A percentile compares a stretch with the other conserved stretches of the same genome.
Conservation (phyloP, 371 early-diverging fungal genomes). For the Saksenaea oblongispora region DNA sequence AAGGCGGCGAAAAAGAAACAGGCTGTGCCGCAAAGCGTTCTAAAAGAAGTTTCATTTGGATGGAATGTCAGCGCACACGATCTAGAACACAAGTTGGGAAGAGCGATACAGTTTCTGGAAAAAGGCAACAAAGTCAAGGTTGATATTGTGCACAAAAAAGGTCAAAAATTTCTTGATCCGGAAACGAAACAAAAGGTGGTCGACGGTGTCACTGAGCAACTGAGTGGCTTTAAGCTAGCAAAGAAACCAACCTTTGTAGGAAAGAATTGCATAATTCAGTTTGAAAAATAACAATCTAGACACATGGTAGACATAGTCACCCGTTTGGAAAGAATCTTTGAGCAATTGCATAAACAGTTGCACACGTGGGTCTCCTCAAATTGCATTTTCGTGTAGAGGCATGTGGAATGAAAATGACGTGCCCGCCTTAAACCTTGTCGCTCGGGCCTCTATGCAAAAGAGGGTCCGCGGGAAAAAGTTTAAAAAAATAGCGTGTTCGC, state of each 20-base stretch:
- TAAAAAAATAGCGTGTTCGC: not conserved
- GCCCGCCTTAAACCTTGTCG: not conserved
- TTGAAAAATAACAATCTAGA: conserved; percentile 27
- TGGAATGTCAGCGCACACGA: conserved; percentile 63
- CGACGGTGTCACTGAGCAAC: conserved; percentile 10
- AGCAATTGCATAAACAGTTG: not conserved
- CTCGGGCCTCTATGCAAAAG: not conserved
- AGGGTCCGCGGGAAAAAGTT: conserved; percentile 6
- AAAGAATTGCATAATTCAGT: conserved; percentile 39
- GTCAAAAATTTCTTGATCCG: conserved; percentile 22
- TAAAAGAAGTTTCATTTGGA: conserved; percentile 59
- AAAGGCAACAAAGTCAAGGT: conserved; percentile 61
- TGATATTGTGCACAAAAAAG: conserved; percentile 57
- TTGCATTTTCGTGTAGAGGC: not conserved
- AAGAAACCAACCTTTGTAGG: conserved; percentile 32
- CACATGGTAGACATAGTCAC: not conserved
- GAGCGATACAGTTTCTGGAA: conserved; percentile 54
- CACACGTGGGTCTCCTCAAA: not conserved
- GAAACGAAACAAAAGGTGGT: conserved; percentile 24
- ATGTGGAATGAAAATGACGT: not conserved
- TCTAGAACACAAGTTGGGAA: conserved; percentile 57
- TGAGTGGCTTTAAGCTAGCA: conserved; percentile 34
- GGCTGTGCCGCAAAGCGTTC: conserved; percentile 37
- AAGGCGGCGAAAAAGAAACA: conserved; percentile 52
- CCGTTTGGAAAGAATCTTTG: not conserved